Evolutionary conservation across 768 basidiomycete genomes (phyloP), one percentile per base, ranked within the genome.

Genomic region (Thelephora ganbajun): DNA sequence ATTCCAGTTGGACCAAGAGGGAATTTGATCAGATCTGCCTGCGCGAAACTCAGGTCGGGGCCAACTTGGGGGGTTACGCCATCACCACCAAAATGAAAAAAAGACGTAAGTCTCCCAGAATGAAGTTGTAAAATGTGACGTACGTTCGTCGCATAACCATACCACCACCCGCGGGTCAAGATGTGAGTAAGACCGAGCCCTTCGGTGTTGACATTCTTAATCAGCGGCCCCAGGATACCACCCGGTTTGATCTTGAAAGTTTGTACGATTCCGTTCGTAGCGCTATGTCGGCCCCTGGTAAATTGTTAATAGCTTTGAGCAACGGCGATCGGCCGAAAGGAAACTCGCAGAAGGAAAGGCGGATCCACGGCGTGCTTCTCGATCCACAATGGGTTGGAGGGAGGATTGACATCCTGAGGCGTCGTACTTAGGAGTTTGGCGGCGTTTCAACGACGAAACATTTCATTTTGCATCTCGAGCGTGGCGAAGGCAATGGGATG

Each of bases 201-300:
- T 11, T 66, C 71, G 5, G 79, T 71, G 22, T 58, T 55, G 42
- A 70, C 59, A 4, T 70, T 73, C 39, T 73, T 69, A 2, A 76
- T 57, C 0, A 69, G 59, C 5, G 56, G 53, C 11, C 73, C 69
- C 33, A 82, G 51, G 2, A 59, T 55, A 6, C 75, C 80, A n/a
- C 69, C 51, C 0, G 55, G 33, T 33, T 66, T 59, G 34, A 83
- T 67, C 11, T 51, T 56, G 63, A 77, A 84, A 0, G 80, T 77
- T 51, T 83, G 80, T 0, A 84, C 48, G 20, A 71, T 64, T 60
- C 82, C 74, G 56, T 84, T 83, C 18, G 68, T 66, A 11, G 79
- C 74, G 54, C 82, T 84, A 39, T 14, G 5, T n/a, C 18, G 30
- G 26, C 14, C 16, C 7, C 7, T 7, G 14, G 22, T 6, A 41